Evolutionary conservation across 2,329 filamentous ascomycete genomes (phyloP).

Genomic region (Amauroascus verrucosus): DNA sequence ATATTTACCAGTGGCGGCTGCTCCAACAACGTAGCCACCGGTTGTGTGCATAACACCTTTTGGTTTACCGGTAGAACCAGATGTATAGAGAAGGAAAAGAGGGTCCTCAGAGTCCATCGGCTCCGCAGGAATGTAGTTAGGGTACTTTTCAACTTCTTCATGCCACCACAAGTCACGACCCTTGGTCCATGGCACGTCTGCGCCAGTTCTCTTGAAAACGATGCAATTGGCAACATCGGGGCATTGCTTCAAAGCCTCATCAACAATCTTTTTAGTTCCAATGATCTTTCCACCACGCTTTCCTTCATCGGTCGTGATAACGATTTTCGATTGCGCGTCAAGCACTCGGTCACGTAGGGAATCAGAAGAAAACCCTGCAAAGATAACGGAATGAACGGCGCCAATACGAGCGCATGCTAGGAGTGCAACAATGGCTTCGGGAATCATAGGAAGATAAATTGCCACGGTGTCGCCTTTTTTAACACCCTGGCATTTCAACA

Average conservation of each 20-base stretch:
- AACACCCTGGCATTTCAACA: constrained; percentile 89
- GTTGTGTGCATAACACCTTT: constrained; percentile 99
- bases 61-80: constrained; percentile 93
- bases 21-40: constrained; percentile 85
- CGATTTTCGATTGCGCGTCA: constrained; percentile 80
- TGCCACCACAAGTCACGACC: constrained; percentile 97
- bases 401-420: constrained; percentile 86
- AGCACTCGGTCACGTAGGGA: constrained; percentile 90
- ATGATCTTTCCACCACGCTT: constrained; percentile 97
- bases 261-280: constrained; percentile 97
- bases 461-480: constrained; percentile 95
- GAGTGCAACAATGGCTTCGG: constrained; percentile 84
- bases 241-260: constrained; percentile 93
- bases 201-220: constrained; percentile 90
- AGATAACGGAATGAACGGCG: constrained; percentile 93
- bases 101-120: constrained; percentile 88
- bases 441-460: constrained; percentile 98
- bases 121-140: constrained; percentile 81
- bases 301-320: constrained; percentile 95
- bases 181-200: constrained; percentile 80
- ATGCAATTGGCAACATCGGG: constrained; percentile 75
- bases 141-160: constrained; percentile 96
- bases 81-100: constrained; percentile 95
- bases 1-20: constrained; percentile 91
- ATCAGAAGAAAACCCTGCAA: constrained; percentile 94